These are phyloP conservation scores for Hortaea sp. DNA, from an alignment of 2,329 filamentous ascomycete species.

Conservation along the genomic window DNA sequence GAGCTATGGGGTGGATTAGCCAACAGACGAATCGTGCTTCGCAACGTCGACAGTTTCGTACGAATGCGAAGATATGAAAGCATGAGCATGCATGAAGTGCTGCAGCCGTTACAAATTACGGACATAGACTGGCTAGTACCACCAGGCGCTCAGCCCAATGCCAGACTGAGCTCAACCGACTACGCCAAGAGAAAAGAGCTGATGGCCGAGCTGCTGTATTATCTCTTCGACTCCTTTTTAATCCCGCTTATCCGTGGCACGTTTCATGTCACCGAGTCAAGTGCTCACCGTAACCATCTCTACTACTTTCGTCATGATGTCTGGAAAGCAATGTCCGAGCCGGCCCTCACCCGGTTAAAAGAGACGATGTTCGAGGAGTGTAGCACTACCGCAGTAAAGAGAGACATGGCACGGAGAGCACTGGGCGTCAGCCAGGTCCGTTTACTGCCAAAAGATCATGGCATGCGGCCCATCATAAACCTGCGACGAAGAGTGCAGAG, in stretches of 20 bases:
- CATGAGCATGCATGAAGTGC: slow-evolving; percentile 66
- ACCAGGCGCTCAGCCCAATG: slow-evolving; percentile 31
- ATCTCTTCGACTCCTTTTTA: slow-evolving; percentile 80
- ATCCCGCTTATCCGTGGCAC: slow-evolving; percentile 78
- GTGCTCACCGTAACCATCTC: slow-evolving; percentile 63
- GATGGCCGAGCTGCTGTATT: slow-evolving; percentile 80
- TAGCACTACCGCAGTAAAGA: slow-evolving; percentile 44
- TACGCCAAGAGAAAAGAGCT: slow-evolving; percentile 66
- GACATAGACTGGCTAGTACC: slow-evolving; percentile 56
- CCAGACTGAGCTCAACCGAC: slow-evolving; percentile 61
- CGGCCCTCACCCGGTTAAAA: slow-evolving; percentile 59
- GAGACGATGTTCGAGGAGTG: slow-evolving; percentile 70
- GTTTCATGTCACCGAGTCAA: slow-evolving; percentile 93
- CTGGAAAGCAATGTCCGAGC: slow-evolving; percentile 69
- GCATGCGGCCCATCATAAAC: slow-evolving; percentile 80
- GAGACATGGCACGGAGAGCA: slow-evolving; percentile 49
- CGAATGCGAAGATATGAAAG: slow-evolving; percentile 70
- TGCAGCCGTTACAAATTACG: slow-evolving; percentile 55
- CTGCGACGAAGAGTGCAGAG: slow-evolving; percentile 55
- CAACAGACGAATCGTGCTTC: slow-evolving; percentile 55
- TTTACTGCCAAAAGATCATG: slow-evolving; percentile 67
- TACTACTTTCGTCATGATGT: slow-evolving; percentile 95
- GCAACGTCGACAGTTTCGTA: slow-evolving; percentile 68
- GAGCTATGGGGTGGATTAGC: slow-evolving; percentile 61
- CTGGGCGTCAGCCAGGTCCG: slow-evolving; percentile 72